phyloP scores from a whole-genome alignment of 2,329 filamentous ascomycete species.

The Colletotrichum sp. region DNA sequence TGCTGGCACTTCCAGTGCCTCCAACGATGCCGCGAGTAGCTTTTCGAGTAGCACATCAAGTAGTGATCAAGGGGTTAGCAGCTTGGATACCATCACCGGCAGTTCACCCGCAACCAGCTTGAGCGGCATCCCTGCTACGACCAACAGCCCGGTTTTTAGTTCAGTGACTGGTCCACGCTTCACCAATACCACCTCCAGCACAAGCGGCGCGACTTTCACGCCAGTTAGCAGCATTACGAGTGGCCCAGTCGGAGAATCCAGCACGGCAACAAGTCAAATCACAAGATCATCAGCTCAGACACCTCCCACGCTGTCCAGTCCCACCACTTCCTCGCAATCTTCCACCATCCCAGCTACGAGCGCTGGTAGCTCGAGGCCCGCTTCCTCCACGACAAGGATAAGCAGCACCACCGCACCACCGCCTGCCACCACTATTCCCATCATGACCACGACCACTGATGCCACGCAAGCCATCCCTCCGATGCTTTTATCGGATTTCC shows the following conservation, averaged over 20 bases:
- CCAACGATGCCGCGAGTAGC: not conserved
- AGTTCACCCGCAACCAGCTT: fast-evolving
- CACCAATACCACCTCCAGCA: not conserved
- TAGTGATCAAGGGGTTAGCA: fast-evolving
- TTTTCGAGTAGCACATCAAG: not conserved
- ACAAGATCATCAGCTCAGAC: not conserved
- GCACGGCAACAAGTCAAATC: not conserved
- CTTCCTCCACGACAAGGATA: not conserved
- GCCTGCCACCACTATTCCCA: not conserved
- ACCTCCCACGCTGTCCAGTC: fast-evolving
- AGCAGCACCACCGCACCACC: not conserved
- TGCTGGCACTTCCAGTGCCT: not conserved
- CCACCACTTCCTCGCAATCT: fast-evolving
- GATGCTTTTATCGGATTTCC: not conserved
- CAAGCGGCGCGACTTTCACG: not conserved
- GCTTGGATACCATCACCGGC: not conserved
- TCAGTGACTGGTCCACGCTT: not conserved
- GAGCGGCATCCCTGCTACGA: not conserved
- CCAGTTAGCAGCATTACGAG: not conserved
- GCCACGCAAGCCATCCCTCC: not conserved
- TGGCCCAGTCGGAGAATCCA: not conserved
- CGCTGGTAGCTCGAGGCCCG: not conserved
- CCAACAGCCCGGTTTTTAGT: fast-evolving
- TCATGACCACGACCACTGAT: not conserved
- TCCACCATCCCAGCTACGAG: not conserved